phyloP scores from a whole-genome alignment of 305 asterid genomes.

The Fraxinus paxiana region DNA sequence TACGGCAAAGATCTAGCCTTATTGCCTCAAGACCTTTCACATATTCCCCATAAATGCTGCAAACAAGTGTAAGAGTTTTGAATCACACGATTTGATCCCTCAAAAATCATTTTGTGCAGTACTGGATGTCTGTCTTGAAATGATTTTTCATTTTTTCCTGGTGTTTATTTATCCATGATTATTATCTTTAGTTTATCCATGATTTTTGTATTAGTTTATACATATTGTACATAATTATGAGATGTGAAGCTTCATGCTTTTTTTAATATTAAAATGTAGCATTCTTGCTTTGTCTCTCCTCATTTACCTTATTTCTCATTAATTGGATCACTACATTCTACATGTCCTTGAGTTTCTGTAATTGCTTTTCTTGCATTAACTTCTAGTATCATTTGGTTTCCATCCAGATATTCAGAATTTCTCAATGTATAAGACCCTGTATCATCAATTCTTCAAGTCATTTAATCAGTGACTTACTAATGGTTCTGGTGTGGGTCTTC shows the following conservation, averaged over 20 bases:
- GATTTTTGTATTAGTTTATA: conserved; percentile 1
- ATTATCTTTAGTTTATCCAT: conserved; percentile 1
- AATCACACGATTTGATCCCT: background rate
- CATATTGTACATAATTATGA: background rate
- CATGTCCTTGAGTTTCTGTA: conserved; percentile 13
- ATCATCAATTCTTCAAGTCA: background rate
- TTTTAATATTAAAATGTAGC: background rate
- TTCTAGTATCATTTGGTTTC: background rate
- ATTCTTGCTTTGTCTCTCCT: background rate
- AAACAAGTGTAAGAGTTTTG: conserved; percentile 8
- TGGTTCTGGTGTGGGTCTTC: background rate
- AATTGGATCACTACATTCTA: background rate
- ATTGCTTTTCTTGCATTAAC: background rate
- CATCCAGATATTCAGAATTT: background rate
- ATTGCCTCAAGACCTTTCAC: conserved; percentile 6
- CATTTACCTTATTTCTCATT: background rate
- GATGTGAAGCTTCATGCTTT: conserved; percentile 3
- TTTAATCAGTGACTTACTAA: background rate
- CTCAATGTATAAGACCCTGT: background rate
- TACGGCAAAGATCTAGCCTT: conserved; percentile 9
- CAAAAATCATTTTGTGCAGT: background rate
- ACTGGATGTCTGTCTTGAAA: conserved; percentile 3
- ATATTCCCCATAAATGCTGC: background rate
- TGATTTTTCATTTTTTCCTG: conserved; percentile 1
- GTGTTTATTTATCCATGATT: conserved; percentile 4